phyloP scores from a whole-genome alignment of 1,284 basidiomycete species.

The Omphalotus olearius region DNA sequence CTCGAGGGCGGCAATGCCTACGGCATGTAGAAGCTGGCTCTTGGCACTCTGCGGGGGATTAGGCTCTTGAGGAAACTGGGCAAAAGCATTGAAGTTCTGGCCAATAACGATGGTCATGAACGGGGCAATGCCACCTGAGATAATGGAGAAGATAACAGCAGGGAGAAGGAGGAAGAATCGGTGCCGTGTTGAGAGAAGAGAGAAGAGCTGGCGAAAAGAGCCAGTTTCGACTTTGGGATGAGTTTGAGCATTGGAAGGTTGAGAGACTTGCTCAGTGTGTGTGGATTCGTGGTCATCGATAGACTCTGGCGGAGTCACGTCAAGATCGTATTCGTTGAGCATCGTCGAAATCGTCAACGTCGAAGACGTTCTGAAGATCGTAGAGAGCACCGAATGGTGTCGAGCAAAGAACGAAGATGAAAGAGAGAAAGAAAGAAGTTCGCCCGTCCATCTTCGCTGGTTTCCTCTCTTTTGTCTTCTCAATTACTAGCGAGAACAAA shows the following conservation, averaged over 20 bases:
- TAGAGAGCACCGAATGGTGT: too few species aligned
- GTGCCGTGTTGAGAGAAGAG: constrained; percentile 55
- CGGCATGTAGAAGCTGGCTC: constrained; percentile 50
- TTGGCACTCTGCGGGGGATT: constrained; percentile 46
- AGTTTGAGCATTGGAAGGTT: constrained; percentile 29
- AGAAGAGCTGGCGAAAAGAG: constrained; percentile 56
- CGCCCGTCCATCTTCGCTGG: too few species aligned
- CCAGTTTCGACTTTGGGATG: neutral
- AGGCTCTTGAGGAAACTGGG: constrained; percentile 45
- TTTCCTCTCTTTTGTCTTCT: too few species aligned
- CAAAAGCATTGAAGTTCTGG: constrained; percentile 81
- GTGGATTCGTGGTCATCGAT: constrained; percentile 6
- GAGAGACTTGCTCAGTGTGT: constrained; percentile 7
- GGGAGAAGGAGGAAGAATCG: constrained; percentile 64
- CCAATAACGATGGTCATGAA: constrained; percentile 94
- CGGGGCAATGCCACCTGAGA: constrained; percentile 79
- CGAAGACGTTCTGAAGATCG: constrained; percentile 3
- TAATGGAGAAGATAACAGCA: constrained; percentile 63
- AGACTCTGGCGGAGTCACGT: constrained; percentile 4
- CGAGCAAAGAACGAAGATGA: neutral
- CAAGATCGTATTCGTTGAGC: neutral
- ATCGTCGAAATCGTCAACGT: constrained; percentile 6
- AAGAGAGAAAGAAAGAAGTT: constrained; percentile 8
- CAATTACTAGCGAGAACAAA: too few species aligned
- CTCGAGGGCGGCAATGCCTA: constrained; percentile 62